Percentiles rank a stretch among this genome's conserved stretches.
These are phyloP conservation scores for Sporothrix protearum DNA, from an alignment of 2,329 filamentous ascomycete species.

Conservation along the genomic window DNA sequence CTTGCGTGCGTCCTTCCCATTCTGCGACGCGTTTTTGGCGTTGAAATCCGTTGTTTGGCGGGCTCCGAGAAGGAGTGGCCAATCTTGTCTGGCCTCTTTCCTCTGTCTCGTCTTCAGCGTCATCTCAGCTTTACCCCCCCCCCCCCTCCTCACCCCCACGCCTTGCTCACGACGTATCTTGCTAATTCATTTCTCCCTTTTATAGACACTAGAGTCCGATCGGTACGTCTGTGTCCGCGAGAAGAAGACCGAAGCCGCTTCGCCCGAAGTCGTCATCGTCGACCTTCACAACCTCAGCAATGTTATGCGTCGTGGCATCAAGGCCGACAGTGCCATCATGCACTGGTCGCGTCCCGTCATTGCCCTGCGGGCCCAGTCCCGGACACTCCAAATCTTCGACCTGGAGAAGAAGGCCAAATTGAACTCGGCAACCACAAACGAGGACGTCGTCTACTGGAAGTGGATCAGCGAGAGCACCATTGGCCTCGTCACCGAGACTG, in stretches of 20 bases:
- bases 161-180: no score
- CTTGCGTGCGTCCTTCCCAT: constrained; percentile 61
- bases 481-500: constrained; percentile 84
- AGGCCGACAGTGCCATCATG: constrained; percentile 99
- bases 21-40: constrained; percentile 19
- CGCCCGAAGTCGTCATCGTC: constrained; percentile 93
- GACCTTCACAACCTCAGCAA: constrained; percentile 98
- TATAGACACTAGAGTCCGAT: constrained; percentile 94
- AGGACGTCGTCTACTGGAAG: constrained; percentile 99
- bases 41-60: not conserved
- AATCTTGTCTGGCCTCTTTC: not conserved
- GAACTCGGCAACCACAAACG: constrained; percentile 93
- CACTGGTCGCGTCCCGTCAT: constrained; percentile 97
- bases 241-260: constrained; percentile 78
- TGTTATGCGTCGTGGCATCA: constrained; percentile 90
- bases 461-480: constrained; percentile 91
- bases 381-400: constrained; percentile 97
- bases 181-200: constrained; percentile 22
- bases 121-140: not conserved
- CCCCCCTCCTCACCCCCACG: not conserved
- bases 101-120: not conserved
- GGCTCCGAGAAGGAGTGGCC: not conserved
- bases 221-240: constrained; percentile 94
- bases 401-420: constrained; percentile 89
- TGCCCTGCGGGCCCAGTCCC: constrained; percentile 87